Evolutionary conservation across 2,329 filamentous ascomycete species (phyloP).

Genomic region (Fusarium cicatricum): DNA sequence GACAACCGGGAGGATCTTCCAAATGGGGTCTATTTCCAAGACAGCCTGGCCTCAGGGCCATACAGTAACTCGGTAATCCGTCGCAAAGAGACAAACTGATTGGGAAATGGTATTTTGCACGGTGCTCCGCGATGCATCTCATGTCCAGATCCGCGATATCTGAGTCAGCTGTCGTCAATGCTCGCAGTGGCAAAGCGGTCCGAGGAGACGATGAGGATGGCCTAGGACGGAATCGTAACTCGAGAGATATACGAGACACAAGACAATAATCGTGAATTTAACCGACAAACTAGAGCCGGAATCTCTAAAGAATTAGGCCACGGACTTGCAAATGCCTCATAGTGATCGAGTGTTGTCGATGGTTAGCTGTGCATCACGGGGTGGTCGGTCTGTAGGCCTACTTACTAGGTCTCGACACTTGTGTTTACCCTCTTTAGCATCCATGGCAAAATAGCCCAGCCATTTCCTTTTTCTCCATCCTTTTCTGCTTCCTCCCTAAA

Average conservation of each 20-base stretch:
- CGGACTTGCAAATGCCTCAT: not conserved
- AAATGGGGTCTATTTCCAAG: not conserved
- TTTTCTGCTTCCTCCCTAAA: conserved; percentile 8
- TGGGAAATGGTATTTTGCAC: not conserved
- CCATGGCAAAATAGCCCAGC: conserved; percentile 5
- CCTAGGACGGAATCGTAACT: conserved; percentile 16
- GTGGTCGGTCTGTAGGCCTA: conserved; percentile 20
- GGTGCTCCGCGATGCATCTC: not conserved
- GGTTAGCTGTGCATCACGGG: conserved; percentile 6
- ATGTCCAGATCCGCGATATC: conserved; percentile 12
- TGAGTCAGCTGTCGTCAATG: conserved; percentile 33
- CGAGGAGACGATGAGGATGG: conserved; percentile 8
- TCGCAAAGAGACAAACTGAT: not conserved
- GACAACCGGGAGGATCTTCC: conserved; percentile 8
- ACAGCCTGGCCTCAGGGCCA: not conserved
- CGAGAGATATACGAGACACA: conserved; percentile 5
- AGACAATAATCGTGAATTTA: not conserved
- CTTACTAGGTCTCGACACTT: conserved; percentile 17
- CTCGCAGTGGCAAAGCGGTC: conserved; percentile 29
- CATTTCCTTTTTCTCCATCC: conserved; percentile 24
- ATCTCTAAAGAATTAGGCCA: not conserved
- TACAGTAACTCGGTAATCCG: conserved; percentile 6
- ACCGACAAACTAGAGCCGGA: not conserved
- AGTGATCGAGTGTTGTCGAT: not conserved
- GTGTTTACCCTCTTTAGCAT: conserved; percentile 27